Evolutionary conservation across 768 basidiomycete genomes (phyloP).

Genomic region (Sporobolomyces pararoseus): DNA sequence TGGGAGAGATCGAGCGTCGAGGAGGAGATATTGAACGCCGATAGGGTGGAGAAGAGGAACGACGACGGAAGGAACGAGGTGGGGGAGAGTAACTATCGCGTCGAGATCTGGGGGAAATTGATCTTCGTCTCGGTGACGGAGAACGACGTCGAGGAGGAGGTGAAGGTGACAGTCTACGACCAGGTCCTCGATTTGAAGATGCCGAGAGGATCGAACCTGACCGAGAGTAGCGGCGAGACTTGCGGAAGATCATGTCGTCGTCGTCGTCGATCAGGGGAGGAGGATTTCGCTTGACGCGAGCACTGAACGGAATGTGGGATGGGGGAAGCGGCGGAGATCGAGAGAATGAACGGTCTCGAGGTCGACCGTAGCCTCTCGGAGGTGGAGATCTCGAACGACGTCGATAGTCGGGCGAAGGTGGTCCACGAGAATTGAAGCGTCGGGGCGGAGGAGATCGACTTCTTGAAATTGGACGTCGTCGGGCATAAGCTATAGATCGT

Average conservation of each 20-base stretch:
- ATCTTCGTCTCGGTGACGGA: background rate
- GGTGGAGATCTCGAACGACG: conserved; percentile 10
- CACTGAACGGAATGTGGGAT: conserved; percentile 22
- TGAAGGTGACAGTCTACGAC: conserved; percentile 6
- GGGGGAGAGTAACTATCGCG: background rate
- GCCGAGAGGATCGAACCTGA: background rate
- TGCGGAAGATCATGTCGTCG: conserved; percentile 25
- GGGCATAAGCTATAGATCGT: conserved; percentile 7
- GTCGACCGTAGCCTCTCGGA: background rate
- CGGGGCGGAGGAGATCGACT: conserved; percentile 22
- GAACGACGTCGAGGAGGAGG: conserved; percentile 9
- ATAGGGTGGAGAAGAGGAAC: conserved; percentile 1
- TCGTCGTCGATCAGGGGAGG: background rate
- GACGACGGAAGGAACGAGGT: background rate
- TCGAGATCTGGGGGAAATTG: background rate
- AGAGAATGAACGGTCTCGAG: background rate
- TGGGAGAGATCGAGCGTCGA: background rate
- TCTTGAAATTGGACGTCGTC: conserved; percentile 11
- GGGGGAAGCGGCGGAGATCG: conserved; percentile 16
- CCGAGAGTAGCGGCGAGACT: background rate
- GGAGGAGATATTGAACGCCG: background rate
- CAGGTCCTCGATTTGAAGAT: background rate
- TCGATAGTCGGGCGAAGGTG: conserved; percentile 21
- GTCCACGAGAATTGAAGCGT: background rate
- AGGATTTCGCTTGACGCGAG: background rate